These are phyloP conservation scores for Geranium incanum DNA, from an alignment of 441 rosid species.

Conservation along the genomic window DNA sequence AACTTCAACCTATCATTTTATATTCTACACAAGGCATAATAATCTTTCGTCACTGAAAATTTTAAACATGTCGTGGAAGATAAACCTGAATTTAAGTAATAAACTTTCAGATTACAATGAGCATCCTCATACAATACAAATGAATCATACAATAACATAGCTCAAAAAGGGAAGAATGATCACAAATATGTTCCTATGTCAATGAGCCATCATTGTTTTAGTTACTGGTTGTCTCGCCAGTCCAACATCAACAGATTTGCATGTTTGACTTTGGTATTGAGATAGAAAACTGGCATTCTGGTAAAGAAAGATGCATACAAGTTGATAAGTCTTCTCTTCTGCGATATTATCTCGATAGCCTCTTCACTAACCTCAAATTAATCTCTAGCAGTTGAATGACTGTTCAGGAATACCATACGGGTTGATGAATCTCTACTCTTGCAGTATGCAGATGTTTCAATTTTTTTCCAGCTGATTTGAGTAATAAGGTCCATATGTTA, in stretches of 20 bases:
- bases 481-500: constrained; percentile 6
- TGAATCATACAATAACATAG: neutral
- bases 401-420: neutral
- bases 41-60: constrained; percentile 2
- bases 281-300: constrained; percentile 10
- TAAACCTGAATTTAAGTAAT: neutral
- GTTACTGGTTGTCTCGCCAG: constrained; percentile 2
- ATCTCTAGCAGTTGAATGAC: constrained; percentile 14
- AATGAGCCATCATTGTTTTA: constrained; percentile 13
- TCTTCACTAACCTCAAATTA: constrained; percentile 23
- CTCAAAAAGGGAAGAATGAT: constrained; percentile 7
- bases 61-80: neutral
- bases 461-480: constrained; percentile 4
- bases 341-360: constrained; percentile 17
- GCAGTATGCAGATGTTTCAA: constrained; percentile 16
- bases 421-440: constrained; percentile 10
- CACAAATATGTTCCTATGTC: constrained; percentile 11
- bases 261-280: constrained; percentile 4
- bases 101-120: constrained; percentile 1
- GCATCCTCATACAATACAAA: constrained; percentile 11
- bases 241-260: constrained; percentile 7
- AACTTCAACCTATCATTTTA: neutral
- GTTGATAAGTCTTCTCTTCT: constrained; percentile 15
- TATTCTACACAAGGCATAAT: neutral
- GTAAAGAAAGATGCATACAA: constrained; percentile 17